Conservation (phyloP, 2,329 filamentous ascomycete species). For the Talaromyces sp. region DNA sequence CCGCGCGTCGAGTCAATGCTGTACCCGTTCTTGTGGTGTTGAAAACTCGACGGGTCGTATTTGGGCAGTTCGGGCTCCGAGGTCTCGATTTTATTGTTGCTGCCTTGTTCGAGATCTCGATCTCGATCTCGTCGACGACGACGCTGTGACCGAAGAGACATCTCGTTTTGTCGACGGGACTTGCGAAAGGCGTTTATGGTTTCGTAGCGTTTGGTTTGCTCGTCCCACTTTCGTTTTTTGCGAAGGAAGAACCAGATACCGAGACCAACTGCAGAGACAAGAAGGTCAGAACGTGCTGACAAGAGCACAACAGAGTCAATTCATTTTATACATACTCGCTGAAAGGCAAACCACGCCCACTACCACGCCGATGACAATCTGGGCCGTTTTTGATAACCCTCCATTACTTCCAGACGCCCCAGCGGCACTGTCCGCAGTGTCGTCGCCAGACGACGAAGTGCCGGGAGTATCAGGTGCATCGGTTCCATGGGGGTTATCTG, state of each 20-base stretch:
- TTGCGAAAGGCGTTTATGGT: conserved; percentile 8
- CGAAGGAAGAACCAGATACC: conserved; percentile 18
- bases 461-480: conserved; percentile 7
- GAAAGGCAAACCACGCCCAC: conserved; percentile 20
- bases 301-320: background rate
- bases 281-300: background rate
- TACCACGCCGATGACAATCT: conserved; percentile 24
- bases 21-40: background rate
- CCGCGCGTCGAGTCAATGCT: conserved; percentile 7
- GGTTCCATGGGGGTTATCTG: conserved; percentile 3
- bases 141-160: conserved; percentile 7
- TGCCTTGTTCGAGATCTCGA: background rate
- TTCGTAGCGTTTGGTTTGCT: conserved; percentile 17
- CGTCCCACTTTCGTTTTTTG: conserved; percentile 20
- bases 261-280: conserved; percentile 17
- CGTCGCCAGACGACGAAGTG: background rate
- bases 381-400: conserved; percentile 10
- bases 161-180: conserved; percentile 1
- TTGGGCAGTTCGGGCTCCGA: conserved; percentile 22
- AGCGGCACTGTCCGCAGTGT: conserved; percentile 6
- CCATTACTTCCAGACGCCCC: conserved; percentile 9
- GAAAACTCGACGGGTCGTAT: conserved; percentile 31
- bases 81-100: conserved; percentile 1
- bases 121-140: conserved; percentile 3
- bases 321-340: conserved; percentile 19